Percentiles rank a stretch among this genome's conserved stretches.
Evolutionary conservation across 1,139 yeast genomes (phyloP).

Genomic region (Blastobotrys proliferans): DNA sequence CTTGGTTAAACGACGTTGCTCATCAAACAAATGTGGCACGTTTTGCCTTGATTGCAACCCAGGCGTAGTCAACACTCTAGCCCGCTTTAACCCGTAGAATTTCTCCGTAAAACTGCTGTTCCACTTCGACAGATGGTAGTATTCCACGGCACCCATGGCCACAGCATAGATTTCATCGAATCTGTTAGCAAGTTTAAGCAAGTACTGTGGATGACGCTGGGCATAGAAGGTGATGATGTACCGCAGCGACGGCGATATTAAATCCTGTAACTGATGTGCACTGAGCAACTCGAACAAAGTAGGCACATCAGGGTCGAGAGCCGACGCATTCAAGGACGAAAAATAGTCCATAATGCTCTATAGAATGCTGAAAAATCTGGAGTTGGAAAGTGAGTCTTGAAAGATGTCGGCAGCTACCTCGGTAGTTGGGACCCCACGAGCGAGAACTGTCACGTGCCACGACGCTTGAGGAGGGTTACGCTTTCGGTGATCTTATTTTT

Average conservation of each 20-base stretch:
- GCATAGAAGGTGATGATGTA: conserved; percentile 81
- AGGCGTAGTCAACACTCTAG: conserved; percentile 32
- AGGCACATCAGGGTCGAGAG: conserved; percentile 70
- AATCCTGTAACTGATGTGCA: conserved; percentile 68
- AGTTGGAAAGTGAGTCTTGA: too few relatives aligned
- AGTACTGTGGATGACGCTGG: conserved; percentile 66
- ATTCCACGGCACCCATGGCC: conserved; percentile 66
- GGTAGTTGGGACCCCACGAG: too few relatives aligned
- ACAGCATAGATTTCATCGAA: conserved; percentile 74
- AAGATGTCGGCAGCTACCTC: too few relatives aligned
- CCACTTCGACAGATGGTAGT: conserved; percentile 67
- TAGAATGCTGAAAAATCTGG: too few relatives aligned
- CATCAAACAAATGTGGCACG: conserved; percentile 50
- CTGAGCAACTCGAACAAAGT: conserved; percentile 81
- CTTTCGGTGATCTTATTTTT: too few relatives aligned
- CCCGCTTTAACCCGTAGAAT: conserved; percentile 83
- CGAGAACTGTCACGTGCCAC: too few relatives aligned
- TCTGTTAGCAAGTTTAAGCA: conserved; percentile 57
- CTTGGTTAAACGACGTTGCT: conserved; percentile 49
- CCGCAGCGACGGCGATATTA: conserved; percentile 78
- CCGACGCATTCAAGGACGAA: conserved; percentile 72
- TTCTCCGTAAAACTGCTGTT: conserved; percentile 88
- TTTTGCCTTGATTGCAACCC: conserved; percentile 28
- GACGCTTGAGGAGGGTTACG: too few relatives aligned
- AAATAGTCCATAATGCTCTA: conserved; percentile 93